Base-by-base conservation (phyloP, 2,329 filamentous ascomycete genomes). In the Colletotrichum tamarilloi region DNA sequence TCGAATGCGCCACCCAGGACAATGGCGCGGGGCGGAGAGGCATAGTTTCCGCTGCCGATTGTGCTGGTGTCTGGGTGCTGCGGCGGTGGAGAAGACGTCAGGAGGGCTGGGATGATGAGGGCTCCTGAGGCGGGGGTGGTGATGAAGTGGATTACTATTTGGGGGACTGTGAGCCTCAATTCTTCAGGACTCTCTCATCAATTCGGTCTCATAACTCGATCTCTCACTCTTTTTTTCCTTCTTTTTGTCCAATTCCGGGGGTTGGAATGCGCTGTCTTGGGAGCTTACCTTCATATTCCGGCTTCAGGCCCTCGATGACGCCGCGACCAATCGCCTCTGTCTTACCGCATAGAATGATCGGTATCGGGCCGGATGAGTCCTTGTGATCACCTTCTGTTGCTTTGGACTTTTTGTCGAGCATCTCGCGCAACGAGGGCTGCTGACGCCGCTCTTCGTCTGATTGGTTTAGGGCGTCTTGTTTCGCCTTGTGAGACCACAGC, bases 341-440 rank as follows among this genome's bases (percentile, higher is more conserved):
- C 62, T 77, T 75, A 11, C 78, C 78, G 46, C 77, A 79, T 28
- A 79, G 32, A n/a, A 77, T 73, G 42, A 79, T 67, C 2, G 78
- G 78, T 5, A 74, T 68, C 26, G 60, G 30, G 9, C 19, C 22
- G 7, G 62, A 19, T 2, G 16, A 55, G 7, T 22, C 2, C 28
- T 16, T 16, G 14, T 9, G 30, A 16, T n/a, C 28, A 8, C 35
- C 9, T 12, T 14, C 52, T 2, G 11, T 42, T 9, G 26, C 16
- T 30, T 55, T 46, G 9, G 24, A 11, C 19, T 52, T 68, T 16
- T 42, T 65, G 12, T 8, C 22, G 16, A 46, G 53, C 67, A 22
- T 65, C 19, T 32, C 53, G 26, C 38, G n/a, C 12, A 28, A 8
- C 9, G 30, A 24, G n/a, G 52, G 52, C 12, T 26, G 52, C 12